Evolutionary conservation across 371 early-diverging fungal species (phyloP).

Genomic region (Syncephalis plumigaleata): DNA sequence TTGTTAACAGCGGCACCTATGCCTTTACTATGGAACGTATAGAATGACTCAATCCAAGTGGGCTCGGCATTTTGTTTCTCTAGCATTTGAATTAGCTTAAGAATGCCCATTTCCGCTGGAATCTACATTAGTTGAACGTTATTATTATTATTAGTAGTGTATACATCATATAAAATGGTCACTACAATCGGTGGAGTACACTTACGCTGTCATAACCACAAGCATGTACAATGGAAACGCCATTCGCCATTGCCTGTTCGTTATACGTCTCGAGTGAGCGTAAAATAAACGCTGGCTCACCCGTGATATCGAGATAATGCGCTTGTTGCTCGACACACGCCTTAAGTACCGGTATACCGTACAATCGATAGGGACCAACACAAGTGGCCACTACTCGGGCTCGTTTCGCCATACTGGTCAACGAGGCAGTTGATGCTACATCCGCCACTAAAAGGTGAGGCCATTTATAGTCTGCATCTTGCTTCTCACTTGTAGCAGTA

Average conservation of each 20-base stretch:
- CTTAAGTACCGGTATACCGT: constrained; percentile 65
- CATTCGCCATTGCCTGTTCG: constrained; percentile 40
- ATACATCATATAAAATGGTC: too few species aligned
- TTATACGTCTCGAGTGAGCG: constrained; percentile 51
- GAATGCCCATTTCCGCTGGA: constrained; percentile 38
- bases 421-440: constrained; percentile 23
- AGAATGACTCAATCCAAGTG: constrained; percentile 39
- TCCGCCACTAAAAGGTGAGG: constrained; percentile 42
- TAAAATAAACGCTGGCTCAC: constrained; percentile 62
- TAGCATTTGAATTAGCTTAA: constrained; percentile 28
- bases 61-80: constrained; percentile 20
- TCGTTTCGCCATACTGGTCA: constrained; percentile 30
- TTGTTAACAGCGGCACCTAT: constrained; percentile 30
- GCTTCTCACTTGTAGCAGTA: neutral
- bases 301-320: constrained; percentile 79
- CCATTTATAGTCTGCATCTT: constrained; percentile 3
- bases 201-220: constrained; percentile 83
- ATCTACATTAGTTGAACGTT: constrained; percentile 12
- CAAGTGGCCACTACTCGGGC: constrained; percentile 57
- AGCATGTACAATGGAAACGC: constrained; percentile 53
- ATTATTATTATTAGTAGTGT: neutral
- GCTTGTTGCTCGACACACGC: constrained; percentile 61
- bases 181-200: neutral
- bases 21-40: constrained; percentile 23
- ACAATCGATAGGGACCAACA: constrained; percentile 70